Percentiles rank a stretch among this genome's conserved stretches.
Evolutionary conservation across 164 flowering plant species (phyloP).

Genomic region (Dillenia suffruticosa): DNA sequence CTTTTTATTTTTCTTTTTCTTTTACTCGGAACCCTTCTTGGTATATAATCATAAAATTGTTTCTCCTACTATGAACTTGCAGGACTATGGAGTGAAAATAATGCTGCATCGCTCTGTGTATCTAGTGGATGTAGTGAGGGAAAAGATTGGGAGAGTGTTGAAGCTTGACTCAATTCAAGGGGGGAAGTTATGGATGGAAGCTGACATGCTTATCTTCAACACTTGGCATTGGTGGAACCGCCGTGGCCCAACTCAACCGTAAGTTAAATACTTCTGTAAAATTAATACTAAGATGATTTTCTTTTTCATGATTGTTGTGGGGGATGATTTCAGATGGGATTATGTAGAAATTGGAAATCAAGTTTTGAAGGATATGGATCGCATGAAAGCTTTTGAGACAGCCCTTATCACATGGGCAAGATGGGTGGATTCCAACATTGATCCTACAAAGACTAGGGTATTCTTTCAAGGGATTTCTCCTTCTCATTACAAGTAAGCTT

Average conservation of each 20-base stretch:
- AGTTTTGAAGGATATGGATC: constrained; percentile 33
- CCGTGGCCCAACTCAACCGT: constrained; percentile 50
- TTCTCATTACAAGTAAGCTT: constrained; percentile 29
- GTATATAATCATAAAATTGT: too few species aligned
- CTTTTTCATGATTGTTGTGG: constrained; percentile 13
- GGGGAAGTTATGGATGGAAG: constrained; percentile 40
- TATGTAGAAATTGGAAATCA: constrained; percentile 25
- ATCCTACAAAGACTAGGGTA: constrained; percentile 32
- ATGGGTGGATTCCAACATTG: constrained; percentile 50
- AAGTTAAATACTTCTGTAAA: not conserved
- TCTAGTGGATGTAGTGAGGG: constrained; percentile 18
- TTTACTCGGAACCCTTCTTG: too few species aligned
- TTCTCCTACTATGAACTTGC: not conserved
- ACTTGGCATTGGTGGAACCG: constrained; percentile 75
- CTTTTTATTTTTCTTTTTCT: not conserved
- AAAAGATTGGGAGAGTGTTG: constrained; percentile 34
- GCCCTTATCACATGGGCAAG: constrained; percentile 45
- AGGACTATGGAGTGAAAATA: constrained; percentile 30
- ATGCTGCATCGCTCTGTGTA: constrained; percentile 7
- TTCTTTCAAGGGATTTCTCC: constrained; percentile 70
- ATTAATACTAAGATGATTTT: too few species aligned
- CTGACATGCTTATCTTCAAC: constrained; percentile 52
- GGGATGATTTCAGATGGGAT: constrained; percentile 45
- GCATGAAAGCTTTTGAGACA: constrained; percentile 29
- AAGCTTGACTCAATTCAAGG: constrained; percentile 43